Percentiles rank a stretch among this genome's conserved stretches.
Conservation (phyloP, 2,329 filamentous ascomycete genomes). For the Fusarium ramigenum region DNA sequence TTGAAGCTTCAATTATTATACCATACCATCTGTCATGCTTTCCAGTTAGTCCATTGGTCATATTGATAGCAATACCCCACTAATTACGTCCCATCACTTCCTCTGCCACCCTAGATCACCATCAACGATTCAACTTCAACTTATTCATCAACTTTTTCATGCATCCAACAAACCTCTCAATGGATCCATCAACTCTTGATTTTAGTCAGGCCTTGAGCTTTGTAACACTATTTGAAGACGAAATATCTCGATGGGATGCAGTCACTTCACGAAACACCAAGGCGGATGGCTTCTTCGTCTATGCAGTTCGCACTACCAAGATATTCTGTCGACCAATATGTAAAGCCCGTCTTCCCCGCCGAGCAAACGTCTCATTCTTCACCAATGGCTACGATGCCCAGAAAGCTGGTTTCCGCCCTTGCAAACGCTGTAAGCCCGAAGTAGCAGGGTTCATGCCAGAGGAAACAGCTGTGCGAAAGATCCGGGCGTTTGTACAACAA, state of each 20-base stretch:
- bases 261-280: conserved; percentile 47
- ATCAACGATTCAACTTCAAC: neutral
- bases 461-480: conserved; percentile 55
- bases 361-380: conserved; percentile 68
- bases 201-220: neutral
- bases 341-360: conserved; percentile 66
- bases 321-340: conserved; percentile 71
- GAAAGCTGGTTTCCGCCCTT: conserved; percentile 61
- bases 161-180: neutral
- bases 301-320: conserved; percentile 55
- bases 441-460: conserved; percentile 53
- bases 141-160: neutral
- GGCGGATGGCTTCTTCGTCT: conserved; percentile 54
- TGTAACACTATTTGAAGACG: conserved; percentile 42
- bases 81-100: neutral
- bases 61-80: conserved; percentile 45
- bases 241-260: conserved; percentile 50
- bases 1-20: neutral
- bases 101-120: neutral
- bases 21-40: neutral
- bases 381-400: conserved; percentile 55
- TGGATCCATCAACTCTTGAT: neutral
- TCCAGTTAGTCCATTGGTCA: conserved; percentile 41
- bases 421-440: conserved; percentile 64
- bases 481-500: conserved; percentile 47